Base-by-base conservation (phyloP, 257 asterid species). In the Coffea canephora region DNA sequence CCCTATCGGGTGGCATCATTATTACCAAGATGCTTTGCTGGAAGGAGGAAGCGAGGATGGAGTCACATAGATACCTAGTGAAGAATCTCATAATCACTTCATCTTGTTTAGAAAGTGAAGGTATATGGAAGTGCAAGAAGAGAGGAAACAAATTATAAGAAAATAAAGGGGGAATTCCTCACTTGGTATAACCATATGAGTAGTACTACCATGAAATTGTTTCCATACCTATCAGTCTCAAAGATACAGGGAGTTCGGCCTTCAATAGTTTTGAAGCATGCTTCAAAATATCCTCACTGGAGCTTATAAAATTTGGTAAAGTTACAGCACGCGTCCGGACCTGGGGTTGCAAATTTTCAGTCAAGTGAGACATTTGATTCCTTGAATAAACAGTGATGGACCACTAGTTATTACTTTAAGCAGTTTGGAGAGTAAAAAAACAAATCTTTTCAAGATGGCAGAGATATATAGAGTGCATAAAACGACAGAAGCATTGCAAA, bases 281-380 rank as follows among this genome's bases (percentile, higher is more conserved):
- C 83, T 85, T 93, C 88, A 92, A 68, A 57, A 95, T 95, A 74
- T 95, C 99, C 81, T 89, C 94, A 69, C 86, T 77, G 65, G 97
- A 90, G 87, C 90, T 87, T 61, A 90, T 88, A 87, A 87, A 88
- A 83, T 81, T 84, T 34, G 91, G 89, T 84, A 93, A 89, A 73
- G 99, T 92, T 82, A 91, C 90, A 5, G 98, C 98, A 69, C 98
- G 94, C 80, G 97, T 86, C 78, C 98, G 91, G 76, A 93, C 96
- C 99, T 95, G 90, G 62, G 81, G 85, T 73, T 83, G 64, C 74
- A 85, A 62, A 75, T 55, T 79, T 48, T 50, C 49, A 6, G 31
- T 76, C 73, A 79, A 83, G 73, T 77, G 50, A 71, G 83, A 83
- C 25, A 19, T 23, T 73, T 39, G 43, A 39, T 39, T 39, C 43